These are phyloP conservation scores for Colletotrichum noveboracense DNA, from an alignment of 2,329 filamentous ascomycete genomes.

Conservation along the genomic window DNA sequence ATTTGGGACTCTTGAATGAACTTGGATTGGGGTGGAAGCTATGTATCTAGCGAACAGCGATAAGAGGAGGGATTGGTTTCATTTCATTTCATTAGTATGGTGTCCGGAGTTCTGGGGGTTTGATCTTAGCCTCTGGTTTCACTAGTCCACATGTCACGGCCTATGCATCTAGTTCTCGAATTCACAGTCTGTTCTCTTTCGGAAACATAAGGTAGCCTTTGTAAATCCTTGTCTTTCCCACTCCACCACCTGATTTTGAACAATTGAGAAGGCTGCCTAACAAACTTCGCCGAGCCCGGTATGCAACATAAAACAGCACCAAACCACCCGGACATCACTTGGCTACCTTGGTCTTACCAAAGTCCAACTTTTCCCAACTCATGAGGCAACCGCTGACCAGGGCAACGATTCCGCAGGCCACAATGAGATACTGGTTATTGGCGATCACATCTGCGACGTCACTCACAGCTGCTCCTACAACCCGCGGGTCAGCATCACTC, in stretches of 20 bases:
- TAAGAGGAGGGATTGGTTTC: background rate
- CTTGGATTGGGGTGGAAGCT: background rate
- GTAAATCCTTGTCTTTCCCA: background rate
- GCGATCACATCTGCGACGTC: conserved; percentile 31
- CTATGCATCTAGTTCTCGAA: background rate
- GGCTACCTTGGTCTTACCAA: conserved; percentile 6
- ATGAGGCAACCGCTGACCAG: conserved; percentile 30
- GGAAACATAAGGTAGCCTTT: fast-evolving
- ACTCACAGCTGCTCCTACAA: conserved; percentile 23
- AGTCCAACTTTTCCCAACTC: conserved; percentile 32
- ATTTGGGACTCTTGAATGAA: conserved; percentile 66
- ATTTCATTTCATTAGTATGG: background rate
- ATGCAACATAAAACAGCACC: background rate
- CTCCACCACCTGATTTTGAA: background rate
- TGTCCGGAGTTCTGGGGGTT: background rate
- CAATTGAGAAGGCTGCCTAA: too few species aligned
- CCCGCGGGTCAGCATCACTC: conserved; percentile 19
- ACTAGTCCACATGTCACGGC: background rate
- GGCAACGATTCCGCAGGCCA: conserved; percentile 29
- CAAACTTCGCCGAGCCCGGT: background rate
- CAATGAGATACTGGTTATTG: conserved; percentile 29
- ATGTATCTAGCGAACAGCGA: background rate
- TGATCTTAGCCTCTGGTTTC: background rate
- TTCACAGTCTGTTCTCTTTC: background rate
- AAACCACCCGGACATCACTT: background rate